Evolutionary conservation across 2,329 filamentous ascomycete species (phyloP), one percentile per base, ranked within the genome.

Genomic region (Talaromyces amestolkiae): DNA sequence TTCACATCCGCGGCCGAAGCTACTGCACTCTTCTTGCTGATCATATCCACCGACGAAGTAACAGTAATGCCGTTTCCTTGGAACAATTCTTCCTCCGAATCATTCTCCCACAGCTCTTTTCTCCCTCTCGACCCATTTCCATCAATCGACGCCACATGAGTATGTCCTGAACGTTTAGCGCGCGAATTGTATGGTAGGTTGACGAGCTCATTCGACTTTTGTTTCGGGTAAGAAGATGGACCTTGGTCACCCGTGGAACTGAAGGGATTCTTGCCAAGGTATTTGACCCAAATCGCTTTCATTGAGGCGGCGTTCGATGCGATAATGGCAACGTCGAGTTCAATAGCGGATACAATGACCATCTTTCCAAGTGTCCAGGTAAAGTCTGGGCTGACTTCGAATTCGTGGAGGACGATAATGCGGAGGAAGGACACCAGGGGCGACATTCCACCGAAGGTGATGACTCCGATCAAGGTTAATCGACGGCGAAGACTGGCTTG

Each of bases 241-340:
- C 15, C 41, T 8, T 43, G 37, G 13, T 60, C 39, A 4, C 24
- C 60, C 5, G 45, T 19, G 0, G 22, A 37, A n/a, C 47, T 15
- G 45, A 49, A 49, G 45, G 31, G 45, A 17, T 35, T 53, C 10
- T 62, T 62, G 17, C 31, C 9, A 24, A 62, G 15, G 59, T 62
- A 53, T 37, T 51, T 49, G 59, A 51, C 10, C 59, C 59, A 62
- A 4, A 62, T 35, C 3, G 43, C 41, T 62, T 62, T 62, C 45
- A 62, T 17, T 9, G 59, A 62, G 19, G 59, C 43, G 3, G 59
- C 59, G 19, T 62, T 62, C 9, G 59, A 33, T 49, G 59, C 59
- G 27, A 62, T 62, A 8, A 62, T 62, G 11, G 43, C 59, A 10
- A 62, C 59, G 43, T 62, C 43, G 27, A 62, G 31, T 41, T 62